These are phyloP conservation scores for Sordariomycetes sp. DNA, from an alignment of 2,329 filamentous ascomycete species.

Conservation along the genomic window DNA sequence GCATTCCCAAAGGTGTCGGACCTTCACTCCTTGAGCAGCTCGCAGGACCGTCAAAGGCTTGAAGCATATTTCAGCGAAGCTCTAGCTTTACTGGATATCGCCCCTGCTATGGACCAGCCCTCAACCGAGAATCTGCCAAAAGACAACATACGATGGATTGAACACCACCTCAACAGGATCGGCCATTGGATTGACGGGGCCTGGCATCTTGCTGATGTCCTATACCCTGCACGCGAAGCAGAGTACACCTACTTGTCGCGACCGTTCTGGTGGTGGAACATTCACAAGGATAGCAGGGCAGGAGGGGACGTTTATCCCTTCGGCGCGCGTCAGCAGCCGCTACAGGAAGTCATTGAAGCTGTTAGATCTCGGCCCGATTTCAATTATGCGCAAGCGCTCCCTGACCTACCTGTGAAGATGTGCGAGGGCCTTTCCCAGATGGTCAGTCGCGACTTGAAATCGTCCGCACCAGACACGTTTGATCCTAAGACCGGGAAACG, in stretches of 20 bases:
- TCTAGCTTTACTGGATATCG: not conserved
- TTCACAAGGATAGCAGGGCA: slow-evolving; percentile 24
- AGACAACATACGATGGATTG: not conserved
- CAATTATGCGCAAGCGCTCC: slow-evolving; percentile 19
- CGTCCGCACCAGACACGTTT: slow-evolving; percentile 15
- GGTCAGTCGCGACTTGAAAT: slow-evolving; percentile 18
- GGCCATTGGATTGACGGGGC: slow-evolving; percentile 18
- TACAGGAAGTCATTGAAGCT: too few relatives aligned
- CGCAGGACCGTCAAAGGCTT: not conserved
- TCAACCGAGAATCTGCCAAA: too few relatives aligned
- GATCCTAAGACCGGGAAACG: slow-evolving; percentile 23
- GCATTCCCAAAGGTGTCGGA: slow-evolving; percentile 1
- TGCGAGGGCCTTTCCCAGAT: slow-evolving; percentile 19
- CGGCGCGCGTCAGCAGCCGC: too few relatives aligned
- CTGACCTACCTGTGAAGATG: slow-evolving; percentile 22
- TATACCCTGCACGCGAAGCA: slow-evolving; percentile 22
- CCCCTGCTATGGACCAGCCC: not conserved
- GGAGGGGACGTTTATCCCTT: too few relatives aligned
- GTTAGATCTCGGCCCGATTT: too few relatives aligned
- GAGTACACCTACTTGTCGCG: slow-evolving; percentile 22
- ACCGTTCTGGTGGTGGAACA: slow-evolving; percentile 32
- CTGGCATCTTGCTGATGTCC: slow-evolving; percentile 22
- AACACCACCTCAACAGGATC: slow-evolving; percentile 3
- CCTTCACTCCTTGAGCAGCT: not conserved
- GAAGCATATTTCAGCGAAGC: slow-evolving; percentile 1